A percentile compares a stretch with the other conserved stretches of the same genome.
Conservation (phyloP, 805 yeast species). For the Yarrowia sp. region DNA sequence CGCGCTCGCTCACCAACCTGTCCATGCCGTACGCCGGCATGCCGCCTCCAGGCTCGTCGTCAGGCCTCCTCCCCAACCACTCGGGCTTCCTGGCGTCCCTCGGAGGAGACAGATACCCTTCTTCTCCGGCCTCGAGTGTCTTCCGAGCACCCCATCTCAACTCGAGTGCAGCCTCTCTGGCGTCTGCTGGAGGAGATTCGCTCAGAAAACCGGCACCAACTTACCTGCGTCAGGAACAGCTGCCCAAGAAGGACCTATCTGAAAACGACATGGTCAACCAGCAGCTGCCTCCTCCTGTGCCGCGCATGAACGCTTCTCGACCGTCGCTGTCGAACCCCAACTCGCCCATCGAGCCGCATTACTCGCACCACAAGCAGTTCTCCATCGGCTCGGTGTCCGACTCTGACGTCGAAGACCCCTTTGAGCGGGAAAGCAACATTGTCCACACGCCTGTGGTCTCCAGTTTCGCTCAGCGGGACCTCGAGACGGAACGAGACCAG, state of each 20-base stretch:
- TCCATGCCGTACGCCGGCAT: neutral
- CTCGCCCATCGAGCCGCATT: neutral
- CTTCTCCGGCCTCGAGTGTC: conserved; percentile 14
- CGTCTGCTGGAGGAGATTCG: neutral
- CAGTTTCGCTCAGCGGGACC: neutral
- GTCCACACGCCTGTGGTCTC: neutral
- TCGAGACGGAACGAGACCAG: neutral
- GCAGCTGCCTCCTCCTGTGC: neutral
- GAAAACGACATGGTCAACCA: neutral
- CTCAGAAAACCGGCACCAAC: neutral
- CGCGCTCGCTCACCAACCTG: conserved; percentile 8
- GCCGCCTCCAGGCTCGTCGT: neutral
- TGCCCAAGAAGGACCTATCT: neutral
- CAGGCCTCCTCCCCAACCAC: neutral
- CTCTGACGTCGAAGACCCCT: conserved; percentile 1
- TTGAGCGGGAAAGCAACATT: conserved; percentile 3
- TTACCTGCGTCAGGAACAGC: neutral
- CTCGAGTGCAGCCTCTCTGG: neutral
- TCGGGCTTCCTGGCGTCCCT: conserved; percentile 12
- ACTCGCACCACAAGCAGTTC: neutral
- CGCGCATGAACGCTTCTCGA: neutral
- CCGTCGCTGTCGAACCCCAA: neutral
- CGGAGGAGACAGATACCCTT: conserved; percentile 16
- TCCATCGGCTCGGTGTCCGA: neutral
- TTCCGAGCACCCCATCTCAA: neutral